Percentiles rank a stretch among this genome's conserved stretches.
phyloP scores from a whole-genome alignment of 192 early-diverging fungal genomes.

The Rhizophagus prolifer region DNA sequence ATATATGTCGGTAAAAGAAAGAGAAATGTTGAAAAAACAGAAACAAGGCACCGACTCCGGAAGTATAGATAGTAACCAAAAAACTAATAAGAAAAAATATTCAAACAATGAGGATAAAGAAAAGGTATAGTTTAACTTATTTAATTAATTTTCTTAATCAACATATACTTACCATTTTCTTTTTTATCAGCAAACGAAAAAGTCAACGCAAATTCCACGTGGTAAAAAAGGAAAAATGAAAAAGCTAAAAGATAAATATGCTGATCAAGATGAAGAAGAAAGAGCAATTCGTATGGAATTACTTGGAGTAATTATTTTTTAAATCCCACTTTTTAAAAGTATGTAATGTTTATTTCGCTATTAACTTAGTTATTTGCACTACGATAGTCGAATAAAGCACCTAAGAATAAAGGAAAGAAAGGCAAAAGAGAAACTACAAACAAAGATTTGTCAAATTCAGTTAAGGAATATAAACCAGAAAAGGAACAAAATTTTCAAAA shows the following conservation, averaged over 20 bases:
- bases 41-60: conserved; percentile 32
- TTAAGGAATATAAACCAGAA: not conserved
- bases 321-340: not conserved
- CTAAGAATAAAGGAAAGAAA: conserved; percentile 74
- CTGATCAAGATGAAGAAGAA: conserved; percentile 94
- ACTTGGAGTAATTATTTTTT: conserved; percentile 56
- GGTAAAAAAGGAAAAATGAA: conserved; percentile 87
- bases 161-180: not conserved
- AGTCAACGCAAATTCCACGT: conserved; percentile 48
- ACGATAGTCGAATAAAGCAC: conserved; percentile 60
- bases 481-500: conserved; percentile 31
- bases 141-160: not conserved
- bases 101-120: conserved; percentile 31
- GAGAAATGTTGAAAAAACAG: conserved; percentile 73
- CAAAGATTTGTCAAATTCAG: conserved; percentile 35
- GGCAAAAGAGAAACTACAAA: conserved; percentile 58
- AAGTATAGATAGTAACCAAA: conserved; percentile 5
- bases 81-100: conserved; percentile 40
- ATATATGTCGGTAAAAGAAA: conserved; percentile 79
- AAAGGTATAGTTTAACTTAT: conserved; percentile 17
- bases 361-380: not conserved
- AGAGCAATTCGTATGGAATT: conserved; percentile 77
- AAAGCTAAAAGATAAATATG: conserved; percentile 94
- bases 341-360: not conserved
- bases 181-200: conserved; percentile 12